phyloP scores from a whole-genome alignment of 805 yeast genomes.

The Teunomyces lycoperdinae region DNA sequence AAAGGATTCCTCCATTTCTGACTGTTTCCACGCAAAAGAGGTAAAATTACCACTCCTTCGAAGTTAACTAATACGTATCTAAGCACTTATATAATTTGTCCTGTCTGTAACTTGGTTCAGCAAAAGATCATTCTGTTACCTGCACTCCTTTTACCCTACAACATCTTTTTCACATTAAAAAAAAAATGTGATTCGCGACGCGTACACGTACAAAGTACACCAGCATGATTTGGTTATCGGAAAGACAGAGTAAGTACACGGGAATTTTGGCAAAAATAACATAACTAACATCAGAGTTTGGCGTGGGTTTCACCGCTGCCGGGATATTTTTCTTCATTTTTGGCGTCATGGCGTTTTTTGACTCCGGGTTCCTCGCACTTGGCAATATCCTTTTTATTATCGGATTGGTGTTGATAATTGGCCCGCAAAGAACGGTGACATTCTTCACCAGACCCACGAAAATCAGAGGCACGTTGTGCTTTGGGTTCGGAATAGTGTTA shows the following conservation, averaged over 20 bases:
- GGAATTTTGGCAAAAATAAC: neutral
- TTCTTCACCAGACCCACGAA: conserved; percentile 88
- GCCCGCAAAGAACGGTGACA: conserved; percentile 74
- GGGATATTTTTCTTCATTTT: conserved; percentile 75
- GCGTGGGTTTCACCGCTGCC: conserved; percentile 88
- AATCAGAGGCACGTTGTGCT: conserved; percentile 81
- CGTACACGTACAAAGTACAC: neutral
- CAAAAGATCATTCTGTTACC: too few relatives aligned
- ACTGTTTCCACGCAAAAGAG: too few relatives aligned
- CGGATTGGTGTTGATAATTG: conserved; percentile 86
- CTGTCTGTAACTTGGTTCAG: too few relatives aligned
- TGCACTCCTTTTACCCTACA: too few relatives aligned
- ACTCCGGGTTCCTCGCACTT: conserved; percentile 81
- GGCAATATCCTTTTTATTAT: conserved; percentile 78
- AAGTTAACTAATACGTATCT: too few relatives aligned
- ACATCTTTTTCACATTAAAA: neutral
- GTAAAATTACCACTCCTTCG: too few relatives aligned
- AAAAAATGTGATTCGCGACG: neutral
- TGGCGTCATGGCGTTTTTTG: conserved; percentile 85
- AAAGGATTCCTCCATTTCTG: too few relatives aligned
- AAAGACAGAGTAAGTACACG: conserved; percentile 60
- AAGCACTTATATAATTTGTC: too few relatives aligned
- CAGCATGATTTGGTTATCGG: conserved; percentile 68
- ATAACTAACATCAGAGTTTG: conserved; percentile 60
- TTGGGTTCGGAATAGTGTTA: conserved; percentile 68